Percentiles rank a stretch among this genome's conserved stretches.
These are phyloP conservation scores for Emergomyces africanus DNA, from an alignment of 2,329 filamentous ascomycete genomes.

Conservation along the genomic window DNA sequence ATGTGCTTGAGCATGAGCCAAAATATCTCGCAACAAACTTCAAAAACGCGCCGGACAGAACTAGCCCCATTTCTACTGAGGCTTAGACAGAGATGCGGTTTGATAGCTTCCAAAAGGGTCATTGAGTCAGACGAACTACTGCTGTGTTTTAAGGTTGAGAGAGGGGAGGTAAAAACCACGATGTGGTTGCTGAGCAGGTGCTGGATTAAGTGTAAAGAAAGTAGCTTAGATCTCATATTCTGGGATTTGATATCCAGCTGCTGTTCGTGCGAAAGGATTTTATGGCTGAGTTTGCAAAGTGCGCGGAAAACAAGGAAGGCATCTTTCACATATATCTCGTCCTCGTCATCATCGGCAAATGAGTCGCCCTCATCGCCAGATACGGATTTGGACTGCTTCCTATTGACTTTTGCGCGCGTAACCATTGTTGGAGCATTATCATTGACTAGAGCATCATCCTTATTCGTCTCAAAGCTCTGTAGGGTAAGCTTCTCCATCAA, in stretches of 20 bases:
- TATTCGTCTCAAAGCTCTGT: conserved; percentile 55
- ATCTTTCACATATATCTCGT: conserved; percentile 94
- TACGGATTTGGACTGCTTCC: conserved; percentile 32
- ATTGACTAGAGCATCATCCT: conserved; percentile 53
- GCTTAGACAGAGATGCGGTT: conserved; percentile 92
- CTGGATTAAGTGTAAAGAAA: conserved; percentile 91
- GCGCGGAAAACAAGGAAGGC: conserved; percentile 95
- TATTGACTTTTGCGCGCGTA: conserved; percentile 42
- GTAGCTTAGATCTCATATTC: conserved; percentile 91
- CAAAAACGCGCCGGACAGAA: conserved; percentile 81
- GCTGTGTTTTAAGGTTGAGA: conserved; percentile 85
- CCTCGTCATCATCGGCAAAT: conserved; percentile 53
- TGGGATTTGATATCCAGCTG: conserved; percentile 86
- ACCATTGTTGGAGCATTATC: conserved; percentile 57
- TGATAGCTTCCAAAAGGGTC: conserved; percentile 84
- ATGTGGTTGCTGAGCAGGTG: conserved; percentile 93
- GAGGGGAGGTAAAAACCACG: conserved; percentile 75
- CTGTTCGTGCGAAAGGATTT: conserved; percentile 77
- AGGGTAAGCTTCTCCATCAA: conserved; percentile 49
- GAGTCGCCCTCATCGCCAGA: conserved; percentile 29
- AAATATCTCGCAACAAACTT: conserved; percentile 93
- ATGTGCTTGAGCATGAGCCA: conserved; percentile 95
- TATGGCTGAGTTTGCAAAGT: conserved; percentile 95
- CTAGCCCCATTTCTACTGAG: conserved; percentile 92
- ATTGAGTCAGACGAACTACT: conserved; percentile 73